phyloP scores from a whole-genome alignment of 352 stramenopile genomes.

The Phytophthora hybrid region DNA sequence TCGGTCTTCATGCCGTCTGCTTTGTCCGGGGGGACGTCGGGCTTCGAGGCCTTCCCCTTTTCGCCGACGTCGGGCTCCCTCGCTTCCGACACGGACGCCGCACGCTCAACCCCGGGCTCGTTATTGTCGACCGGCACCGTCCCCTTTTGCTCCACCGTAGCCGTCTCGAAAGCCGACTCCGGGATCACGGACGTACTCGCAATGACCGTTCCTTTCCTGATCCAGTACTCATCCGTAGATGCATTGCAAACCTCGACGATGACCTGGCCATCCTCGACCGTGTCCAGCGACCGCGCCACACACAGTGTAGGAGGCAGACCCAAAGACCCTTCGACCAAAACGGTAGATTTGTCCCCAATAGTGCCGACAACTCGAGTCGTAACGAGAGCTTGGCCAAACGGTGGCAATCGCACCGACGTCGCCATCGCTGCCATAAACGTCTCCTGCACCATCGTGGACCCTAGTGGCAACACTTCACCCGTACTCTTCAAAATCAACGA shows the following conservation, averaged over 20 bases:
- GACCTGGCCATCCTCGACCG: too few species aligned
- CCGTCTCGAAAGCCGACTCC: neutral
- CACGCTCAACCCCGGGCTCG: neutral
- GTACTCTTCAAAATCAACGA: neutral
- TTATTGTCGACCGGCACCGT: neutral
- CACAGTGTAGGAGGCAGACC: too few species aligned
- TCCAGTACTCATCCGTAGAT: slow-evolving; percentile 6
- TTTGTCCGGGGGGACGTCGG: too few species aligned
- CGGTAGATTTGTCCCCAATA: neutral
- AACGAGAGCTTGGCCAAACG: slow-evolving; percentile 5
- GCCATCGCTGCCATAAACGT: neutral
- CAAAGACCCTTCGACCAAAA: too few species aligned
- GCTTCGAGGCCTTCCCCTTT: too few species aligned
- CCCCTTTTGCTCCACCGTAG: too few species aligned
- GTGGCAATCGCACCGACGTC: neutral
- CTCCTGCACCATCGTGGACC: slow-evolving; percentile 1
- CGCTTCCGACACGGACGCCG: neutral
- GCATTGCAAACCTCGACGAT: slow-evolving; percentile 7
- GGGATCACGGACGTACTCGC: slow-evolving; percentile 2
- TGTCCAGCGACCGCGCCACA: too few species aligned
- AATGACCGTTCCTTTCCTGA: neutral
- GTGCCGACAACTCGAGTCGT: neutral
- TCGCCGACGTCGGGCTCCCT: too few species aligned
- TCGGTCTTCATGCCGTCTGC: too few species aligned
- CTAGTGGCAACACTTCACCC: neutral